phyloP scores from a whole-genome alignment of 2,329 filamentous ascomycete genomes.

The Ophiocordyceps camponoti-leonardi region DNA sequence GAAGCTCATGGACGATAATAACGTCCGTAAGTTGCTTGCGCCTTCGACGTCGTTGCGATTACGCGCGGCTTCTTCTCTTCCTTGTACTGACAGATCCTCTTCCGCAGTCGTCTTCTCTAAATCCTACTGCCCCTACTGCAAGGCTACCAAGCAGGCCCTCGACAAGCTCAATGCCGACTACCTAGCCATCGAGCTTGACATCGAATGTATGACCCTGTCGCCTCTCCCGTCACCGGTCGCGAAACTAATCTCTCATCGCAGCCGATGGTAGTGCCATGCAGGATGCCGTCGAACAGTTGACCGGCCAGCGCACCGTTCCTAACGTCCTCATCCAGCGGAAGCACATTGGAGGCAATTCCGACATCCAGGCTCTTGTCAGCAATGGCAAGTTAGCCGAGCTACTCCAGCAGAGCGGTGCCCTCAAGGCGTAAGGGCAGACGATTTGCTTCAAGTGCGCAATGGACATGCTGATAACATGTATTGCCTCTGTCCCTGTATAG shows the following conservation, averaged over 20 bases:
- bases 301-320: conserved; percentile 74
- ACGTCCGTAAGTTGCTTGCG: conserved; percentile 45
- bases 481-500: not conserved
- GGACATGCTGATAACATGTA: not conserved
- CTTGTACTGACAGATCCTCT: too few relatives aligned
- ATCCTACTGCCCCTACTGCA: conserved; percentile 91
- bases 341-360: conserved; percentile 95
- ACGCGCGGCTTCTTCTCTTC: too few relatives aligned
- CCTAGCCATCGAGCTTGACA: conserved; percentile 66
- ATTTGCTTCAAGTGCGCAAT: not conserved
- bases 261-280: conserved; percentile 75
- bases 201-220: conserved; percentile 46
- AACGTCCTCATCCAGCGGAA: conserved; percentile 86
- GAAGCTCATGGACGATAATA: conserved; percentile 73
- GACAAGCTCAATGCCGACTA: conserved; percentile 54
- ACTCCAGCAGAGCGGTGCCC: conserved; percentile 24
- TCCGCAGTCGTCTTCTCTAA: conserved; percentile 75
- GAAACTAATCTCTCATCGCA: conserved; percentile 16
- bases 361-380: conserved; percentile 45
- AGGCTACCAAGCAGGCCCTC: conserved; percentile 58
- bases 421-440: conserved; percentile 19
- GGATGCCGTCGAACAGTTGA: conserved; percentile 63
- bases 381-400: conserved; percentile 21
- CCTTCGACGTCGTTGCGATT: too few relatives aligned
- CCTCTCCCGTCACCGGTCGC: not conserved